Base-by-base conservation (phyloP, 768 basidiomycete genomes). In the Amanita rimosa region DNA sequence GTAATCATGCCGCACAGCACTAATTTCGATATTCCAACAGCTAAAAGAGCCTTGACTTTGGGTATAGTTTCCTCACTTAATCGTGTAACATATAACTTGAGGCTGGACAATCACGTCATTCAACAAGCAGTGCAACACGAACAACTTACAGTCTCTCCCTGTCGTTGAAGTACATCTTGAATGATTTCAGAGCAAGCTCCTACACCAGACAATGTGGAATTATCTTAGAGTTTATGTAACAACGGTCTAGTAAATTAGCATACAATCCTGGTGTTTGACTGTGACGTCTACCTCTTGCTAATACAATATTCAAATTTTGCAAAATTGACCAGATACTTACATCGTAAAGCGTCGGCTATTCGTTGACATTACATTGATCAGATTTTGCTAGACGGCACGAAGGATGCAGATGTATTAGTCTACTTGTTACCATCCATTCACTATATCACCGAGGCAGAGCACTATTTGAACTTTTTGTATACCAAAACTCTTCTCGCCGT, bases 1-100 rank as follows among this genome's bases (percentile, higher is more conserved):
- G 75, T 74, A 48, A 95, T 68, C 64, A 93, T 83, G 0, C 92
- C 93, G 0, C 87, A 73, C 7, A 99, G 68, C 61, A 95, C 78
- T 16, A 98, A 73, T 65, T 98, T 99, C 39, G 87, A 81, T 16
- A 95, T 73, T 0, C 95, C 94, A 6, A 90, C 72, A 51, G 81
- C 86, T 6, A 94, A 64, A 2, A 89, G 69, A 2, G 88, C 85
- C 53, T 91, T 85, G 0, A 90, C 78, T 7, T 79, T 66, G 5
- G 90, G 60, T 46, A 85, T 80, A 22, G 86, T 84, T 34, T 88
- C 73, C 16, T 86, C 74, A 38, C 81, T 75, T 29, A 76, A 59
- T n/a, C 67, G 64, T 53, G 72, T 65, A 3, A 75, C 46, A n/a
- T 45, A 72, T 70, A 50, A 62, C 66, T 40, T 65, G 64, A 1